Evolutionary conservation across 371 early-diverging fungal species (phyloP), one percentile per base, ranked within the genome.

Genomic region (Apophysomyces sp.): DNA sequence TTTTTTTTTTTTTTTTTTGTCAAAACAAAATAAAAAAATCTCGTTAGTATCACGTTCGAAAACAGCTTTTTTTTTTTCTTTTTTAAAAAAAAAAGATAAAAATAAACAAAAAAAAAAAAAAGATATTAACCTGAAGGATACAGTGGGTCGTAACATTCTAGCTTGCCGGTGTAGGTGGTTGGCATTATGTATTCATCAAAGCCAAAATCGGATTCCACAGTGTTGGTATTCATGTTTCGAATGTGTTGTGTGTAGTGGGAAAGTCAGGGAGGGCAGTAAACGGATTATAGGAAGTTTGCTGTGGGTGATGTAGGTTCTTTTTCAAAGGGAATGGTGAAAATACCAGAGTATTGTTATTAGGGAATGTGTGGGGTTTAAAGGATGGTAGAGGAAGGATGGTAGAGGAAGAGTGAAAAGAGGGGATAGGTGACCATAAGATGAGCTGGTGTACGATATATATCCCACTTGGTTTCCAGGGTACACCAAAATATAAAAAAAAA

Each of bases 121-220:
- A 44, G 7, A 44, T 9, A 44, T 7, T 55, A 71, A 73, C 77
- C 77, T 56, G 67, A 67, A 52, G 77, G 77, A 61, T 77, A 77
- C 13, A 77, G 58, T 63, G 71, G 77, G 63, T 72, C 73, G 60
- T 69, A 72, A 34, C 69, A 62, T 65, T 74, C 78, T 28, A 74
- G 61, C 55, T 78, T 78, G 40, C 68, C 62, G 39, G 75, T 55
- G 59, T 71, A 77, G 44, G 72, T 74, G 21, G 68, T 68, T 28
- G 74, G 71, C 75, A 77, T 72, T 66, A 78, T 78, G 70, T 78
- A 78, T 60, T 78, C 78, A 55, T 78, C 78, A 73, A 78, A 78
- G 57, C 73, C 71, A 61, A 72, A 74, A 65, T 74, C 73, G 58
- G 69, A 60, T 68, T 77, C 73, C 9, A 44, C 49, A 21, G 49